These are phyloP conservation scores for Ceratocystis cubensis DNA, from an alignment of 2,329 filamentous ascomycete species.

Conservation along the genomic window DNA sequence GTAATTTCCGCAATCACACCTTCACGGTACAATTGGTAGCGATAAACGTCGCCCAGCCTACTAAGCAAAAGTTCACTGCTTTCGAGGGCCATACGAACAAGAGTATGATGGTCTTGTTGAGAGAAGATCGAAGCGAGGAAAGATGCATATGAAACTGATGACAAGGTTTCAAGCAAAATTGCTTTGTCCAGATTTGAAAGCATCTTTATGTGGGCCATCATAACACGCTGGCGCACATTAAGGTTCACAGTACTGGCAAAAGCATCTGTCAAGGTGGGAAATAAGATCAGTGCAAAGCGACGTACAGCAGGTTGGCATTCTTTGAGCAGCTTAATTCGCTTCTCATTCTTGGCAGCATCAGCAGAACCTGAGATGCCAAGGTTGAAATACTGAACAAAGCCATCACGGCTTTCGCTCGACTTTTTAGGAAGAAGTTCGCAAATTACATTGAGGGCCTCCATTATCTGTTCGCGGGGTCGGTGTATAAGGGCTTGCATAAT, in stretches of 20 bases:
- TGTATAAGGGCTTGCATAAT: slow-evolving; percentile 99
- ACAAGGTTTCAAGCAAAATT: slow-evolving; percentile 74
- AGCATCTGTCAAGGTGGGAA: slow-evolving; percentile 89
- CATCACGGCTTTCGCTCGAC: slow-evolving; percentile 27
- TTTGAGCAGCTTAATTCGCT: slow-evolving; percentile 66
- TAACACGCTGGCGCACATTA: slow-evolving; percentile 84
- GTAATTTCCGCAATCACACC: slow-evolving; percentile 86
- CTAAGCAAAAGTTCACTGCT: slow-evolving; percentile 78
- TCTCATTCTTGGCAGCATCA: slow-evolving; percentile 46
- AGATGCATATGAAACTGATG: slow-evolving; percentile 84
- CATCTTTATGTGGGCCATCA: slow-evolving; percentile 96
- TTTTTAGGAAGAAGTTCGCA: slow-evolving; percentile 72
- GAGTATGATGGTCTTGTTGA: slow-evolving; percentile 78
- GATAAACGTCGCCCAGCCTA: slow-evolving; percentile 75
- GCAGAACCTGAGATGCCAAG: background rate
- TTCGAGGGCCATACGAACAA: slow-evolving; percentile 78
- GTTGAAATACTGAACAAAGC: slow-evolving; percentile 26
- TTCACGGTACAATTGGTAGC: slow-evolving; percentile 93
- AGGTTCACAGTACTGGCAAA: slow-evolving; percentile 97
- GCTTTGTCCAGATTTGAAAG: slow-evolving; percentile 80
- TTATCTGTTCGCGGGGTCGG: slow-evolving; percentile 86
- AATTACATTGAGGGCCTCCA: slow-evolving; percentile 93
- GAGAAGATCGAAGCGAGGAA: slow-evolving; percentile 91
- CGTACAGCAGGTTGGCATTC: slow-evolving; percentile 78
- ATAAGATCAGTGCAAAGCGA: slow-evolving; percentile 81